phyloP scores from a whole-genome alignment of 2,329 filamentous ascomycete species.

The Aspergillus felis region DNA sequence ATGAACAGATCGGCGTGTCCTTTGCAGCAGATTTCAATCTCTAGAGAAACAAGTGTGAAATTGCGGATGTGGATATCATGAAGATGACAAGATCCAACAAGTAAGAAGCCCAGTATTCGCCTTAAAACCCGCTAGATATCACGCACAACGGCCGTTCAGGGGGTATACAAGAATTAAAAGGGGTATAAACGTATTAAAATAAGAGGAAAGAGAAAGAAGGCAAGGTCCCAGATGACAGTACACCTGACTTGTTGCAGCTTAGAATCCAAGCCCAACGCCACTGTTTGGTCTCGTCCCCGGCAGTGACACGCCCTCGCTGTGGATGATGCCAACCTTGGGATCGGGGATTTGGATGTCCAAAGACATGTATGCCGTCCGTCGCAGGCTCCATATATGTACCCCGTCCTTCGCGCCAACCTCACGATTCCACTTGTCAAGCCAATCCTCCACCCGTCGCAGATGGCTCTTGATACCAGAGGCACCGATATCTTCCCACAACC shows the following conservation, averaged over 20 bases:
- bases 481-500: conserved; percentile 91
- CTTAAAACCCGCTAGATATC: conserved; percentile 20
- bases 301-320: conserved; percentile 32
- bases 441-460: conserved; percentile 67
- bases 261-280: conserved; percentile 18
- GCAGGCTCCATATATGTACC: conserved; percentile 72
- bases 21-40: neutral
- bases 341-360: conserved; percentile 50
- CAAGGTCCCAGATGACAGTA: neutral
- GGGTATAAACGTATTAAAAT: conserved; percentile 19
- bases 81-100: conserved; percentile 6
- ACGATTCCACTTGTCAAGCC: conserved; percentile 83
- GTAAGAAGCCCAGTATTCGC: conserved; percentile 7
- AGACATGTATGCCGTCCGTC: conserved; percentile 82
- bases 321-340: conserved; percentile 46
- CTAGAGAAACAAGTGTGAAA: conserved; percentile 11
- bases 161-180: conserved; percentile 10
- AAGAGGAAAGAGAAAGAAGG: conserved; percentile 8
- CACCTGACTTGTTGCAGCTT: neutral
- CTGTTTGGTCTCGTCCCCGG: conserved; percentile 34
- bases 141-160: conserved; percentile 15
- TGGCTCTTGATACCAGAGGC: conserved; percentile 70
- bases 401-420: conserved; percentile 57
- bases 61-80: conserved; percentile 20
- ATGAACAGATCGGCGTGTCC: neutral